Conservation (phyloP, 768 basidiomycete species). For the Collybiopsis luxurians region DNA sequence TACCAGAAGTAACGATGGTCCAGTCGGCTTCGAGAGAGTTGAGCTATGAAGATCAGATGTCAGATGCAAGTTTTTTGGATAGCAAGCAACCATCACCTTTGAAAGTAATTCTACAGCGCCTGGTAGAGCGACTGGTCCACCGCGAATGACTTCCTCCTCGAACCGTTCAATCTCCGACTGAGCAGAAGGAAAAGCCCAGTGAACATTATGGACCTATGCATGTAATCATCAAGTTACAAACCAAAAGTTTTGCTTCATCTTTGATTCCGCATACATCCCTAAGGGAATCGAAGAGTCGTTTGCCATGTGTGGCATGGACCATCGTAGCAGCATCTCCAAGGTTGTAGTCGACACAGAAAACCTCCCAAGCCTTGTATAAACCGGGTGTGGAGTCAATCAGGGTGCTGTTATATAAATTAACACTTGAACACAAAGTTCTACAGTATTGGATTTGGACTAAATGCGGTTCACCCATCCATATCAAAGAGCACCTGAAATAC, state of each 20-base stretch:
- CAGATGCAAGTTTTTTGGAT: not conserved
- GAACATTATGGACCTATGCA: not conserved
- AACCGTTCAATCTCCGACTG: conserved; percentile 74
- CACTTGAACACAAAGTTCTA: not conserved
- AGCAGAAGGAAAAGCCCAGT: not conserved
- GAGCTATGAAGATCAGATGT: conserved; percentile 17
- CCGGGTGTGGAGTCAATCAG: conserved; percentile 84
- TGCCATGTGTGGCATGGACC: conserved; percentile 68
- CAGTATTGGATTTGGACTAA: not conserved
- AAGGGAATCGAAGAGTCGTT: conserved; percentile 73
- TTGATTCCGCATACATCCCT: conserved; percentile 63
- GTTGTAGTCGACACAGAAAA: conserved; percentile 61
- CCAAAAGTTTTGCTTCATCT: conserved; percentile 56
- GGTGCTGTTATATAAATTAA: conserved; percentile 40
- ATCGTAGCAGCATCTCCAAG: conserved; percentile 45
- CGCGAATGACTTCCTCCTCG: conserved; percentile 69
- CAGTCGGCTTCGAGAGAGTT: conserved; percentile 37
- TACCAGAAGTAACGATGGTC: conserved; percentile 87
- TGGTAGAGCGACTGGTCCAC: conserved; percentile 62
- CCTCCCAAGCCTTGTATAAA: conserved; percentile 74
- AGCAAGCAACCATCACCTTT: conserved; percentile 27
- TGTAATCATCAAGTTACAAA: conserved; percentile 33
- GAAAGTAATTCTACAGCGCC: conserved; percentile 59
- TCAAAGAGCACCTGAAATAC: conserved; percentile 23
- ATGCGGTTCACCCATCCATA: conserved; percentile 26